A percentile compares a stretch with the other conserved stretches of the same genome.
These are phyloP conservation scores for Tillandsia leiboldiana DNA, from an alignment of 176 grass and related monocot genomes.

Conservation along the genomic window DNA sequence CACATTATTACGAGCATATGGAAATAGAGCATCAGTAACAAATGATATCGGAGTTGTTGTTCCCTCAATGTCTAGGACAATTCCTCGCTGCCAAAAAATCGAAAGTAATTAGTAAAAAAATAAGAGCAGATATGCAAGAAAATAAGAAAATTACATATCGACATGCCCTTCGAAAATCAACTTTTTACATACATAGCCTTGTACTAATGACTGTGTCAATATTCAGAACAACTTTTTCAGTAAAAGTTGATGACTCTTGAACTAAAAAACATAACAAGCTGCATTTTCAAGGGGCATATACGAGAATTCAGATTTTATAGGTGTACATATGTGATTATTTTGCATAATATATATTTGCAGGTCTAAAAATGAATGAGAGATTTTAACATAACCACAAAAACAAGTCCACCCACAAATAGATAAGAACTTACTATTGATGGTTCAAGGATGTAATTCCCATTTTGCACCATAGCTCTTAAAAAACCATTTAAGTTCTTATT, in stretches of 20 bases:
- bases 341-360: background rate
- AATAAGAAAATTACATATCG: no score
- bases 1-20: conserved; percentile 88
- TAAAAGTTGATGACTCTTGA: no score
- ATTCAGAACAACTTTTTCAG: background rate
- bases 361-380: background rate
- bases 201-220: no score
- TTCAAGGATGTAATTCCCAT: conserved; percentile 32
- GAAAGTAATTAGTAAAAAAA: background rate
- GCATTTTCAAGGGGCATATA: no score
- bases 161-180: no score
- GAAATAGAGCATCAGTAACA: conserved; percentile 86
- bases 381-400: background rate
- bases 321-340: no score
- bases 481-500: conserved; percentile 3
- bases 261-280: no score
- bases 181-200: background rate
- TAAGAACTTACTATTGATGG: conserved; percentile 52
- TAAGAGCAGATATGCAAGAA: background rate
- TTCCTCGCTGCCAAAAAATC: conserved; percentile 34
- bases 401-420: background rate
- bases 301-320: no score
- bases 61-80: conserved; percentile 92
- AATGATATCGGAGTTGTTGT: conserved; percentile 95
- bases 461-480: conserved; percentile 23